Evolutionary conservation across 1,139 yeast genomes (phyloP), one percentile per base, ranked within the genome.

Genomic region (Saccharomyces pastorianus): DNA sequence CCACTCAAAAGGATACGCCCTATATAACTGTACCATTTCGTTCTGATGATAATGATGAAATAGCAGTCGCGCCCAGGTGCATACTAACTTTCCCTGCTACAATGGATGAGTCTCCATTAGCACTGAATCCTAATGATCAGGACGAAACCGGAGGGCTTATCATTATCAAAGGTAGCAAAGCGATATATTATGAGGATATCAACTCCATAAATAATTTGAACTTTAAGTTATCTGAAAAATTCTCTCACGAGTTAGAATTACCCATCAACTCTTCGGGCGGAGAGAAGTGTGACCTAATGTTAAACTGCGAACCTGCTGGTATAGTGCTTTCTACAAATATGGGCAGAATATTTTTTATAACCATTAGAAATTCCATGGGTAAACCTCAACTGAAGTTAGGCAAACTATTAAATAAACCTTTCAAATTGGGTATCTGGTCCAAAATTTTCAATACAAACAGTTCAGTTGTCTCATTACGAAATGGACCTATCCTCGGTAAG

Each of bases 281-380:
- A 29, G 95, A 88, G 64, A 70, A 70, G 50, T 74, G 88, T 27
- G 80, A 83, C 1, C 66, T 76, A 48, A 79, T 85, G 2, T 80
- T 82, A 57, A 81, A 80, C 58, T 77, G 84, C 14, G 91, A 86
- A 60, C 93, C 95, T 0, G 83, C 87, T 2, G 96, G 96, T 1
- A 72, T 89, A 6, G 75, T 85, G 1, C 68, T 87, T 9, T 80
- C 90, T 5, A 88, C 96, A 0, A 81, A 89, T 5, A 75, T 80
- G 62, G 89, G 88, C 44, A 61, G 95, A 57, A 80, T 85, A 50
- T 68, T 85, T 11, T 73, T 87, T 51, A 67, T 88, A 3, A 75
- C 85, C 0, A 73, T 89, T 42, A 77, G 88, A 59, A 95, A 89
- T 67, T 74, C 79, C 51, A 77, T 80, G 49, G 93, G 95, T 48